Conservation (phyloP, 2,329 filamentous ascomycete genomes). For the Aspergillus calidoustus region DNA sequence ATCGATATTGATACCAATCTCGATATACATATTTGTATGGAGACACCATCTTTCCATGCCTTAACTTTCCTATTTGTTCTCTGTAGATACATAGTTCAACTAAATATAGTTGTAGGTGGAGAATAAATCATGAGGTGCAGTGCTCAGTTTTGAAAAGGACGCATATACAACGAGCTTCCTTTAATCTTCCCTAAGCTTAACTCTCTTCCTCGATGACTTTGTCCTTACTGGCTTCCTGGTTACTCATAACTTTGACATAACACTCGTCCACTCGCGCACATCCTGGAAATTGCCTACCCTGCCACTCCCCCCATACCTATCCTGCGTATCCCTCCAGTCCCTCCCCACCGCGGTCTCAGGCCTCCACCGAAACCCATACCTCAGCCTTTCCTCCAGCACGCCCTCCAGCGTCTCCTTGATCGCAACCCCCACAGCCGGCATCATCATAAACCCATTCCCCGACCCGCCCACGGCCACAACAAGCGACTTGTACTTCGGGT, state of each 20-base stretch:
- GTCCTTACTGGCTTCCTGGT: no score
- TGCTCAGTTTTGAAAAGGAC: no score
- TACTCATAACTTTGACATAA: neutral
- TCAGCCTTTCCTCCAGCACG: constrained; percentile 46
- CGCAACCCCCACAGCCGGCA: constrained; percentile 55
- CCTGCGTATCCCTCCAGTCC: constrained; percentile 53
- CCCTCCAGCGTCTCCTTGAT: constrained; percentile 55
- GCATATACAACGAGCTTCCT: no score
- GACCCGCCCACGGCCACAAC: constrained; percentile 44
- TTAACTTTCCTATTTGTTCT: no score
- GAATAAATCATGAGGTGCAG: no score
- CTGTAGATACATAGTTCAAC: no score
- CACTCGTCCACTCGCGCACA: constrained; percentile 47
- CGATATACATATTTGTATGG: neutral
- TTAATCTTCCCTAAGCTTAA: no score
- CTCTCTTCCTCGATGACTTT: no score
- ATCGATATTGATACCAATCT: no score
- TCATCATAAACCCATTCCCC: constrained; percentile 45
- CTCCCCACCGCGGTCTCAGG: constrained; percentile 54
- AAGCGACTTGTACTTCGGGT: constrained; percentile 51
- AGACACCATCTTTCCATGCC: no score
- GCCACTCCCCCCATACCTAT: constrained; percentile 52
- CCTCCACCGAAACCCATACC: constrained; percentile 54
- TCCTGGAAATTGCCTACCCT: constrained; percentile 54
- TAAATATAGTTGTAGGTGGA: no score